Evolutionary conservation across 176 grass and related monocot species (phyloP).

Genomic region (Tillandsia fasciculata): DNA sequence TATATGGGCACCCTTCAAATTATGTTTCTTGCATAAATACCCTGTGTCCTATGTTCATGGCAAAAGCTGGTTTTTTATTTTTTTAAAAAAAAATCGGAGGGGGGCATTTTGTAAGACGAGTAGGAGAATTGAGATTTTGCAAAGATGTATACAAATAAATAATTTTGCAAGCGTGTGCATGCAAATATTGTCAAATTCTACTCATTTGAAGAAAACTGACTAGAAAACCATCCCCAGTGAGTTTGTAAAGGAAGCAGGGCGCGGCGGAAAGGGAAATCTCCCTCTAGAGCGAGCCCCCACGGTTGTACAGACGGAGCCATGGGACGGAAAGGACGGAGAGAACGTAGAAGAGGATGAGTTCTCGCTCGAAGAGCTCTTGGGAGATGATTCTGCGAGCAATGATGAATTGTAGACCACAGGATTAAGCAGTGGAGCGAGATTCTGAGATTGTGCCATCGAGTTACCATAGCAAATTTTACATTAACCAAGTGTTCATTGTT

Average conservation of each 20-base stretch:
- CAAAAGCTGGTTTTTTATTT: no score
- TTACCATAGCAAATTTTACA: no score
- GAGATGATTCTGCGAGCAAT: conserved; percentile 37
- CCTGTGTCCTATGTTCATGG: no score
- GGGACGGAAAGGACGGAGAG: conserved; percentile 91
- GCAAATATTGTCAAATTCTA: no score
- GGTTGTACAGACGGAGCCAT: conserved; percentile 57
- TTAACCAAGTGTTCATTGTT: no score
- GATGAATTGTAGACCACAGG: conserved; percentile 57
- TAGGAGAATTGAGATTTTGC: no score
- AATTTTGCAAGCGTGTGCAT: no score
- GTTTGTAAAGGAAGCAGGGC: conserved; percentile 89
- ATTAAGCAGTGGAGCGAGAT: not conserved
- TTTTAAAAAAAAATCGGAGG: no score
- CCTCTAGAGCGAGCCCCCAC: conserved; percentile 43
- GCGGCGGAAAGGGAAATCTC: conserved; percentile 83
- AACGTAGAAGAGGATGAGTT: conserved; percentile 93
- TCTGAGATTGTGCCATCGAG: not conserved
- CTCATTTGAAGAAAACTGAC: conserved; percentile 4
- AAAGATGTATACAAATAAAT: no score
- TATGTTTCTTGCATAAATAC: no score
- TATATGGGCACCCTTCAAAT: no score
- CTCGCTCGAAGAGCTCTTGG: conserved; percentile 90
- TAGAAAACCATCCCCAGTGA: conserved; percentile 38
- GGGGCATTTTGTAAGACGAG: no score